These are phyloP conservation scores for Massariosphaeria phaeospora DNA, from an alignment of 495 filamentous ascomycete species.

Conservation along the genomic window DNA sequence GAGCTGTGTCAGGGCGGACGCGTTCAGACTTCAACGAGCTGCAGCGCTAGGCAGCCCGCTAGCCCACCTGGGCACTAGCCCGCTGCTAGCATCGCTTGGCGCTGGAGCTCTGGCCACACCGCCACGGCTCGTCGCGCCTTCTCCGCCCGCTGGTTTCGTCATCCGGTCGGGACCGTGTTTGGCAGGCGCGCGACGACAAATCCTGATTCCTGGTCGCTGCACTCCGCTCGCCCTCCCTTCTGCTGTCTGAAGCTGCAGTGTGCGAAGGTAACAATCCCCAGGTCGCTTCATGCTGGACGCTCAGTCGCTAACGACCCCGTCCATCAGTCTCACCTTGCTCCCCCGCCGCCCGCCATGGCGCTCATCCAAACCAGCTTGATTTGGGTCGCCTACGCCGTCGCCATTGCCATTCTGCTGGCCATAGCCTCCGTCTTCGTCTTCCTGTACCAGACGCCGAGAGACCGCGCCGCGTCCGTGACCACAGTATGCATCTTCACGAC, in stretches of 20 bases:
- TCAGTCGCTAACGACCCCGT: too few species aligned
- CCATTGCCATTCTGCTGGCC: slow-evolving; percentile 62
- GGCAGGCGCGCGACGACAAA: too few species aligned
- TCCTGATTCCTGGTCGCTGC: neutral
- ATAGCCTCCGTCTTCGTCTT: slow-evolving; percentile 78
- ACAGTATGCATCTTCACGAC: slow-evolving; percentile 80
- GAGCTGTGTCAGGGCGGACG: too few species aligned
- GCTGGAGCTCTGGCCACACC: slow-evolving; percentile 4
- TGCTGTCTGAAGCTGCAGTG: too few species aligned
- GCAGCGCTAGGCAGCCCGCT: neutral
- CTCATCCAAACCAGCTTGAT: slow-evolving; percentile 79
- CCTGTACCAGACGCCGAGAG: slow-evolving; percentile 79
- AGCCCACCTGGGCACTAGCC: neutral
- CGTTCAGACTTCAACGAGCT: slow-evolving; percentile 4
- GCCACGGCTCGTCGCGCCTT: neutral
- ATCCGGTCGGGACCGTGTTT: neutral
- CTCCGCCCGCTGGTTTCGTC: neutral
- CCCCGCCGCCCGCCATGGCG: slow-evolving; percentile 36
- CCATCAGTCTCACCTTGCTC: neutral
- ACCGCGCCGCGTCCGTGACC: slow-evolving; percentile 74
- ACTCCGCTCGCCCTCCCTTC: neutral
- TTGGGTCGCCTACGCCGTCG: slow-evolving; percentile 86
- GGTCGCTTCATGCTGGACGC: too few species aligned
- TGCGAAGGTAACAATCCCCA: too few species aligned
- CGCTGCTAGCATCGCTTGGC: neutral